These are phyloP conservation scores for Globisporangium heterothallicum DNA, from an alignment of 352 stramenopile species.

Conservation along the genomic window DNA sequence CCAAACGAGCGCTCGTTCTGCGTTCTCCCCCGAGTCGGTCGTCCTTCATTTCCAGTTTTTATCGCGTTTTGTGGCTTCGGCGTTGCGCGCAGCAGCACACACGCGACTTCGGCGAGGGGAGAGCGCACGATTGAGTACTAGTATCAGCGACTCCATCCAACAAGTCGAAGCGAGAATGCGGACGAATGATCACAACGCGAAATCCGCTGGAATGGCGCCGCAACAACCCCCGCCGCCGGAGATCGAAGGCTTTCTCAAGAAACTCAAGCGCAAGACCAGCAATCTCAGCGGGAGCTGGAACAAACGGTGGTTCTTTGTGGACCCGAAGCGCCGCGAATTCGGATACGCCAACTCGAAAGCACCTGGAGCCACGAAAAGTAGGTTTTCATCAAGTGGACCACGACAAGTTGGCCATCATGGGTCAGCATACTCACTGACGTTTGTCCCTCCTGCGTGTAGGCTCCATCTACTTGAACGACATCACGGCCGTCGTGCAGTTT, in stretches of 20 bases:
- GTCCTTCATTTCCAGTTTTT: conserved; percentile 3
- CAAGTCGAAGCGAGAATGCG: neutral
- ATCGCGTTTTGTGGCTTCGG: too few relatives aligned
- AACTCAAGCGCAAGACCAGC: conserved; percentile 83
- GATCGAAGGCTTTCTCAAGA: conserved; percentile 85
- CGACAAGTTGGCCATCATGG: too few relatives aligned
- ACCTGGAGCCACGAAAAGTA: conserved; percentile 42
- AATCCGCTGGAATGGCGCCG: conserved; percentile 20
- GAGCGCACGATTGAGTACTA: too few relatives aligned
- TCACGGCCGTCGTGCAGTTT: conserved; percentile 82
- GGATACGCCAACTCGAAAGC: conserved; percentile 57
- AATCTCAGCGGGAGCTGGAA: conserved; percentile 77
- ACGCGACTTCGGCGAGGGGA: too few relatives aligned
- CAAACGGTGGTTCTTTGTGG: conserved; percentile 85
- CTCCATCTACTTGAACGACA: conserved; percentile 82
- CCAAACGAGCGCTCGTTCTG: neutral
- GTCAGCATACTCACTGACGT: neutral
- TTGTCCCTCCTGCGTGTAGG: conserved; percentile 20
- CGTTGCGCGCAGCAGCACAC: too few relatives aligned
- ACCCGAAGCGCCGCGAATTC: conserved; percentile 68
- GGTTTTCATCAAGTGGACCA: neutral
- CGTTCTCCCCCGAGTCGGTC: neutral
- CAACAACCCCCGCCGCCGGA: conserved; percentile 53
- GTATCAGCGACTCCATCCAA: too few relatives aligned
- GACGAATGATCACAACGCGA: neutral